Conservation (phyloP, 306 rosid species). For the Carpinus viminea region DNA sequence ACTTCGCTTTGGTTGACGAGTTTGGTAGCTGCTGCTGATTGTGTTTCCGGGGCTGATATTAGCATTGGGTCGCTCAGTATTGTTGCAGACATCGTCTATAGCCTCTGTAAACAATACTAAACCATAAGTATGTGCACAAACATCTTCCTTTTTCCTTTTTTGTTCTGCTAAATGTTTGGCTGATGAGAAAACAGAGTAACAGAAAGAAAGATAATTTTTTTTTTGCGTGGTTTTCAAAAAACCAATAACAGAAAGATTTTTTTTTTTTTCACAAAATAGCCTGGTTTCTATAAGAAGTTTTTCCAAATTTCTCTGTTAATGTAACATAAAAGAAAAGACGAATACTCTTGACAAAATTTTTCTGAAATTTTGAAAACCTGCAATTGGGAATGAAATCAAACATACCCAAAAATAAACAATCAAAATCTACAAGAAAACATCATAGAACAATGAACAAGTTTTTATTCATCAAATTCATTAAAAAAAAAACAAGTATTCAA, state of each 20-base stretch:
- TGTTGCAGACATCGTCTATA: conserved; percentile 67
- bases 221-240: conserved; percentile 4
- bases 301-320: not conserved
- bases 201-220: not conserved
- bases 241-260: not conserved
- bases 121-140: not conserved
- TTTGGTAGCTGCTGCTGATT: conserved; percentile 37
- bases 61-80: conserved; percentile 63
- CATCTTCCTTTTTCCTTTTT: not conserved
- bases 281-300: conserved; percentile 6
- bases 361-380: not conserved
- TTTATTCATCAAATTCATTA: not conserved
- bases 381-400: not conserved
- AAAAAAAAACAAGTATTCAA: not conserved
- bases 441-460: not conserved
- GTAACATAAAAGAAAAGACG: no score
- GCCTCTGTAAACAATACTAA: conserved; percentile 35
- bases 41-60: conserved; percentile 58
- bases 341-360: no score
- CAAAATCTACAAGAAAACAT: not conserved
- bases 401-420: not conserved
- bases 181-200: not conserved
- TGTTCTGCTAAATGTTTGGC: not conserved
- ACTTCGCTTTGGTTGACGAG: conserved; percentile 52
- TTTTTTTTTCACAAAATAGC: not conserved